A percentile compares a stretch with the other conserved stretches of the same genome.
phyloP scores from a whole-genome alignment of 176 grass and related monocot genomes.

The Carex myosuroides region DNA sequence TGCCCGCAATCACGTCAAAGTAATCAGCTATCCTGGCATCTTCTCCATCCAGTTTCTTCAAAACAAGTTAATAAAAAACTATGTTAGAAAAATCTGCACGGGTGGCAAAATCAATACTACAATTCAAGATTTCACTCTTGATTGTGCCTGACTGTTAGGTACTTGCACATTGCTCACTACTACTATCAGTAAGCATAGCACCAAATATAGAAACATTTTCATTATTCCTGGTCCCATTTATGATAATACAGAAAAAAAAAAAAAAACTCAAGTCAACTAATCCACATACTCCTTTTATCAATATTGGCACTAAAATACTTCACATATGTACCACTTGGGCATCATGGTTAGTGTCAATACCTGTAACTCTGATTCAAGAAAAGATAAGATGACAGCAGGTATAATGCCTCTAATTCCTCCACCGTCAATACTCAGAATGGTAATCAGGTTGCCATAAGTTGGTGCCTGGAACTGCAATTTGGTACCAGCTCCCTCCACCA shows the following conservation, averaged over 20 bases:
- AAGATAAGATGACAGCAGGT: constrained; percentile 60
- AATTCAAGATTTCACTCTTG: not conserved
- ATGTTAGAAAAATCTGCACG: not conserved
- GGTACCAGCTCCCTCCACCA: constrained; percentile 32
- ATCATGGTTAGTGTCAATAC: constrained; percentile 28
- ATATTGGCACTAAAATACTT: not conserved
- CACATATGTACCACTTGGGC: not conserved
- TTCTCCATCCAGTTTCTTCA: constrained; percentile 81
- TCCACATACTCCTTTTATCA: not conserved
- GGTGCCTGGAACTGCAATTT: constrained; percentile 52
- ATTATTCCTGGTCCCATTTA: not conserved
- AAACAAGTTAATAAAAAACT: constrained; percentile 11
- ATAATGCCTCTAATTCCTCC: constrained; percentile 91
- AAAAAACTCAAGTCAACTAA: not conserved
- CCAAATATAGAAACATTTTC: not conserved
- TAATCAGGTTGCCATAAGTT: constrained; percentile 77
- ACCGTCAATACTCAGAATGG: constrained; percentile 74
- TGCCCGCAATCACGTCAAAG: constrained; percentile 77
- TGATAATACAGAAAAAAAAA: not conserved
- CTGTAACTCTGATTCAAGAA: constrained; percentile 84
- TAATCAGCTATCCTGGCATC: constrained; percentile 76
- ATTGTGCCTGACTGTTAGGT: not conserved
- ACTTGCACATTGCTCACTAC: not conserved
- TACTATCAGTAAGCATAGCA: not conserved
- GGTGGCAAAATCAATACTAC: not conserved